Evolutionary conservation across 805 yeast genomes (phyloP).

Genomic region (Osmozyma mogii): DNA sequence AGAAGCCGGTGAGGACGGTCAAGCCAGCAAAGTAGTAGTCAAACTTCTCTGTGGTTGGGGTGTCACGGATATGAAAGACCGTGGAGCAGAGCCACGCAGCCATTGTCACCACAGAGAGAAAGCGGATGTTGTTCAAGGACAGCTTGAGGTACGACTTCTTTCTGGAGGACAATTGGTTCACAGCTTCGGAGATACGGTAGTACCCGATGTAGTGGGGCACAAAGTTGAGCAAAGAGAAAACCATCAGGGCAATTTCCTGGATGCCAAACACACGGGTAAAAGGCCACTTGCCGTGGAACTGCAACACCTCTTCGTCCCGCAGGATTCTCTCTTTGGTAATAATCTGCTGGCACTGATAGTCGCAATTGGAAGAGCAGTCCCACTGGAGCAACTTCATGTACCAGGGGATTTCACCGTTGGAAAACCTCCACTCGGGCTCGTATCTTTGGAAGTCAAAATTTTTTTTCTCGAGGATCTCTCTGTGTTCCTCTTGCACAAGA

Average conservation of each 20-base stretch:
- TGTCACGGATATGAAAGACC: constrained; percentile 83
- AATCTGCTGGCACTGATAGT: constrained; percentile 82
- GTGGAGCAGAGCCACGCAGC: constrained; percentile 85
- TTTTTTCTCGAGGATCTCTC: constrained; percentile 9
- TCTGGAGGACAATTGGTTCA: constrained; percentile 1
- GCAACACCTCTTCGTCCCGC: constrained; percentile 50
- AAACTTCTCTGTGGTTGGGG: constrained; percentile 66
- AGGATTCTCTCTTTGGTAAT: constrained; percentile 50
- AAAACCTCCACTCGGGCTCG: constrained; percentile 29
- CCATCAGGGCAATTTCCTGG: constrained; percentile 75
- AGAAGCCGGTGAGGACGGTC: constrained; percentile 75
- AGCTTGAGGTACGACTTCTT: constrained; percentile 2
- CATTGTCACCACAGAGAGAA: constrained; percentile 52
- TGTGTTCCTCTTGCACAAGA: constrained; percentile 17
- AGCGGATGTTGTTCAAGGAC: constrained; percentile 22
- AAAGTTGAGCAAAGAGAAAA: constrained; percentile 58
- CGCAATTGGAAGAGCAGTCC: constrained; percentile 58
- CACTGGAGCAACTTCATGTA: constrained; percentile 38
- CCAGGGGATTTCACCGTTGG: constrained; percentile 30
- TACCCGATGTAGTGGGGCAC: constrained; percentile 19
- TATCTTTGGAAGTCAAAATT: constrained; percentile 16
- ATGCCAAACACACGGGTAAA: constrained; percentile 67
- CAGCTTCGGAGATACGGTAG: constrained; percentile 4
- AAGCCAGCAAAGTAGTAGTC: constrained; percentile 93
- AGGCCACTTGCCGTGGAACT: constrained; percentile 99